A percentile compares a stretch with the other conserved stretches of the same genome.
Conservation (phyloP, 306 rosid species). For the Albizia julibrissin region DNA sequence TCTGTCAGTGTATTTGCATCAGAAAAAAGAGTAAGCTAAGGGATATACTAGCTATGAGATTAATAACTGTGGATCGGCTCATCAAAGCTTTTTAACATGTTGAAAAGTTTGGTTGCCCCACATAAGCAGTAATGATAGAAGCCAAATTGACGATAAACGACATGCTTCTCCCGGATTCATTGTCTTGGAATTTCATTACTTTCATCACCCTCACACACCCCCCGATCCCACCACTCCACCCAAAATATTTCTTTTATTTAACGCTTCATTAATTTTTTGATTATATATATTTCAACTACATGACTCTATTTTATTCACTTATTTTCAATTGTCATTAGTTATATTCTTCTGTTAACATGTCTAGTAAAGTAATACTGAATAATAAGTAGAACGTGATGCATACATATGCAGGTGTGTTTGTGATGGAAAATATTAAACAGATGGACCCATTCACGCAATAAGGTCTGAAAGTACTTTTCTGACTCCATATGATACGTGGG, state of each 20-base stretch:
- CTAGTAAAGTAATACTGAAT: too few species aligned
- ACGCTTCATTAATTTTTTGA: not conserved
- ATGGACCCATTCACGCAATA: slow-evolving; percentile 14
- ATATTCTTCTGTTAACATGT: not conserved
- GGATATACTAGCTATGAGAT: not conserved
- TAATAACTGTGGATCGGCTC: not conserved
- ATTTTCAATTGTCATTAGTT: not conserved
- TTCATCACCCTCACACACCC: not conserved
- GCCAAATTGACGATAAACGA: not conserved
- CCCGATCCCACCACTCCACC: not conserved
- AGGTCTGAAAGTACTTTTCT: slow-evolving; percentile 24
- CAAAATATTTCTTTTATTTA: not conserved
- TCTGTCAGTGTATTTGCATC: not conserved
- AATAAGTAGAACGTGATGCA: not conserved
- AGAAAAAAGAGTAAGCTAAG: not conserved
- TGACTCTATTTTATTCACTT: not conserved
- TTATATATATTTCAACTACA: not conserved
- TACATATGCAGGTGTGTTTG: not conserved
- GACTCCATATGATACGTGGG: slow-evolving; percentile 32
- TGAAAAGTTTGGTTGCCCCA: not conserved
- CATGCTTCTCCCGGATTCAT: not conserved
- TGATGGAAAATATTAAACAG: not conserved
- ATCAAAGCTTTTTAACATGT: not conserved
- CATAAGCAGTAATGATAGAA: not conserved
- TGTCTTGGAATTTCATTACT: not conserved